phyloP scores from a whole-genome alignment of 1,284 basidiomycete genomes.

The Ustilago nuda region DNA sequence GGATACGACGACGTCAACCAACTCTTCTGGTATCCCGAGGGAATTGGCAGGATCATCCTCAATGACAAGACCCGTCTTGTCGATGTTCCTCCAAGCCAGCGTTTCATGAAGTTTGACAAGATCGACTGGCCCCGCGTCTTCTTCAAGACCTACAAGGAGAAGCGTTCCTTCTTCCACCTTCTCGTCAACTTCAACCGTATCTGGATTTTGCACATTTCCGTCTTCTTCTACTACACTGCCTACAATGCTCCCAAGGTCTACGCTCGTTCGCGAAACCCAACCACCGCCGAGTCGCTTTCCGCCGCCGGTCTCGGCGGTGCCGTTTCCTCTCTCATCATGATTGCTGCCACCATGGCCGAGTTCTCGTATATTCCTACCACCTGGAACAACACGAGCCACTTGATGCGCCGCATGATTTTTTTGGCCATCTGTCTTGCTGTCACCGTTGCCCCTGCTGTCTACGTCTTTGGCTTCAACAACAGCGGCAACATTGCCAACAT shows the following conservation, averaged over 20 bases:
- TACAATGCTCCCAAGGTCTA: conserved; percentile 93
- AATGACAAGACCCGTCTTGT: conserved; percentile 81
- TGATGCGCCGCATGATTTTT: conserved; percentile 66
- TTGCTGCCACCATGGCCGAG: conserved; percentile 67
- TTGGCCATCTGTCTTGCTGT: conserved; percentile 65
- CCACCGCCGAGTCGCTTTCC: conserved; percentile 59
- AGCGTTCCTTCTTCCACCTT: conserved; percentile 68
- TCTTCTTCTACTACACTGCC: conserved; percentile 69
- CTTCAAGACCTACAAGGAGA: conserved; percentile 69
- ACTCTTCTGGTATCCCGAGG: conserved; percentile 99
- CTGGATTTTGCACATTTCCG: conserved; percentile 68
- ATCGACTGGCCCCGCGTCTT: conserved; percentile 69
- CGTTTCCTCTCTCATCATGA: conserved; percentile 67
- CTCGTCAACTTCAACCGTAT: conserved; percentile 70
- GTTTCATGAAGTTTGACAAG: conserved; percentile 70
- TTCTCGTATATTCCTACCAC: conserved; percentile 68
- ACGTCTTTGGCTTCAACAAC: conserved; percentile 66
- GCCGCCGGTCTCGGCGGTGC: conserved; percentile 68
- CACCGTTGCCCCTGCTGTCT: conserved; percentile 66
- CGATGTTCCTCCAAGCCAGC: conserved; percentile 67
- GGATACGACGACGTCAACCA: conserved; percentile 99
- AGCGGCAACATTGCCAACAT: conserved; percentile 57
- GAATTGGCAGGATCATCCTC: conserved; percentile 90
- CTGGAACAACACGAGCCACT: conserved; percentile 69
- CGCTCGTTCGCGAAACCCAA: conserved; percentile 72